Percentiles rank a stretch among this genome's conserved stretches.
Evolutionary conservation across 208 protist genomes (phyloP).

Genomic region (Trypanosoma rangeli): DNA sequence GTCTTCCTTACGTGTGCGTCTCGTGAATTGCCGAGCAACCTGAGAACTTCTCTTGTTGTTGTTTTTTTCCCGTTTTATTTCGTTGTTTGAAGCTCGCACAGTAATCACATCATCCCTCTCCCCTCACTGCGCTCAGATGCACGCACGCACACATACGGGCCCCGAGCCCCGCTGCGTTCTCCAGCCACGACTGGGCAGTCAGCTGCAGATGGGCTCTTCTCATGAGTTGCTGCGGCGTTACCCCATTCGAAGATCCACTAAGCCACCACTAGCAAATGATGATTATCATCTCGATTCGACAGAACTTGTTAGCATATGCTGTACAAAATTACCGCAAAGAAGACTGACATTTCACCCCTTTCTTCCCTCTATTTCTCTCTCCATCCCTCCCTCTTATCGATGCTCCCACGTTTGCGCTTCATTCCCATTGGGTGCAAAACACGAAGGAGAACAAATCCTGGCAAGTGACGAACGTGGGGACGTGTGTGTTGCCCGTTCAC

Average conservation of each 20-base stretch:
- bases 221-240: constrained; percentile 28
- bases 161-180: neutral
- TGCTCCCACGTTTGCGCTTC: neutral
- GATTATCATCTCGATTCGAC: constrained; percentile 24
- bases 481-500: neutral
- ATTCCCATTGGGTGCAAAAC: neutral
- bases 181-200: constrained; percentile 21
- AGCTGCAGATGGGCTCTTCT: constrained; percentile 20
- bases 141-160: neutral
- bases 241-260: constrained; percentile 21
- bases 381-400: constrained; percentile 8
- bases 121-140: too few relatives aligned
- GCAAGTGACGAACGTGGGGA: neutral
- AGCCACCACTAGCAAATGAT: constrained; percentile 5
- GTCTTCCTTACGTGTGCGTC: neutral
- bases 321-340: constrained; percentile 26
- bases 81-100: neutral
- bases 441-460: neutral
- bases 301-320: constrained; percentile 5
- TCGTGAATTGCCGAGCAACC: neutral
- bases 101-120: neutral
- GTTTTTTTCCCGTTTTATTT: constrained; percentile 7
- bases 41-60: constrained; percentile 1
- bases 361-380: constrained; percentile 6
- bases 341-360: constrained; percentile 19